A percentile compares a stretch with the other conserved stretches of the same genome.
Evolutionary conservation across 495 filamentous ascomycete species (phyloP).

Genomic region (Penicillium macrosclerotiorum): DNA sequence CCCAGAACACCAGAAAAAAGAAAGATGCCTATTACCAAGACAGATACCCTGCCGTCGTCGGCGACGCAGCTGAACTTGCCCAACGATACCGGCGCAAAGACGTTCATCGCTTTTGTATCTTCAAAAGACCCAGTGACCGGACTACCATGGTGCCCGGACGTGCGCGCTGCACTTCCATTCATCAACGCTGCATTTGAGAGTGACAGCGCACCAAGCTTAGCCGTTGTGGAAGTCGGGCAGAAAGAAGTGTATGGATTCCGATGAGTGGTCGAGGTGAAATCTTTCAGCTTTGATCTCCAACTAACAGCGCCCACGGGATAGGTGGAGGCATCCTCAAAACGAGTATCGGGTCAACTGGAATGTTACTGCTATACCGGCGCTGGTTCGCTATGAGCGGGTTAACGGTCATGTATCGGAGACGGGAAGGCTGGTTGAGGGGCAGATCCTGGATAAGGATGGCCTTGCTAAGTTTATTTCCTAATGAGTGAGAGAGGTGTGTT

Average conservation of each 20-base stretch:
- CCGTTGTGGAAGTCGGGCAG: constrained; percentile 27
- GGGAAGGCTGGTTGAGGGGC: constrained; percentile 23
- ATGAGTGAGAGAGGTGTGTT: no score
- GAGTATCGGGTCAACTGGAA: constrained; percentile 28
- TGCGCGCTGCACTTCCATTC: constrained; percentile 27
- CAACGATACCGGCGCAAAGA: constrained; percentile 11
- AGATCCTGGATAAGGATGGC: constrained; percentile 31
- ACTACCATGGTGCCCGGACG: constrained; percentile 34
- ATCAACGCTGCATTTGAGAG: constrained; percentile 22
- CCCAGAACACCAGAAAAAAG: no score
- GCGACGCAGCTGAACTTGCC: constrained; percentile 18
- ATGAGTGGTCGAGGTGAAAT: no score
- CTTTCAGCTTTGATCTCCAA: no score
- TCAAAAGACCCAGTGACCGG: constrained; percentile 24
- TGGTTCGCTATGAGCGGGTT: constrained; percentile 29
- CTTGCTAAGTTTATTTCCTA: no score
- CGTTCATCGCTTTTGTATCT: constrained; percentile 31
- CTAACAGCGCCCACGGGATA: background rate
- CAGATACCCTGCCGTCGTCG: constrained; percentile 21
- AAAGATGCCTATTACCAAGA: constrained; percentile 27
- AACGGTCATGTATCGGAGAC: constrained; percentile 26
- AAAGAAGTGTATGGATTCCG: constrained; percentile 22
- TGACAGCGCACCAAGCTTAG: constrained; percentile 18
- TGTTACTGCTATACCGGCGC: constrained; percentile 21
- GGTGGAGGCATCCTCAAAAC: constrained; percentile 31